Evolutionary conservation across 140 eudicot species (phyloP).

Genomic region (Senecio squalidus): DNA sequence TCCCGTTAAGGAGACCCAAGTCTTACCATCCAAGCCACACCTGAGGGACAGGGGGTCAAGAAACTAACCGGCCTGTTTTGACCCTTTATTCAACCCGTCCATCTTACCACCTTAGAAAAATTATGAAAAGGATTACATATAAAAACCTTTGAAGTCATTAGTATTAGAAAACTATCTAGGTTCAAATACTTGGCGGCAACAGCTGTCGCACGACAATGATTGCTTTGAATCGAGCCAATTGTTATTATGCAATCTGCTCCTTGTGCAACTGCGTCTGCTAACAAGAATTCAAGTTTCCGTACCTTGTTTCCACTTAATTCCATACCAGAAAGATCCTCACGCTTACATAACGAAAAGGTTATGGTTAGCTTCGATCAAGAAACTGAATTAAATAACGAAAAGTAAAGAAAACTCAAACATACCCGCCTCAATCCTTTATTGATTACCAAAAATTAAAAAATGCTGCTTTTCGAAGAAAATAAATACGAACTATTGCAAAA

Average conservation of each 20-base stretch:
- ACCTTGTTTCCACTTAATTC: slow-evolving; percentile 98
- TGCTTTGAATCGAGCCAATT: slow-evolving; percentile 97
- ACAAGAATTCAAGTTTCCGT: slow-evolving; percentile 91
- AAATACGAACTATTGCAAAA: too few species aligned
- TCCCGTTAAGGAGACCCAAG: too few species aligned
- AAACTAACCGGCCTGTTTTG: not conserved
- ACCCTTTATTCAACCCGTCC: not conserved
- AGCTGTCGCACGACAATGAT: slow-evolving; percentile 98
- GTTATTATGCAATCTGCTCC: slow-evolving; percentile 93
- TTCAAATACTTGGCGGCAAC: slow-evolving; percentile 87
- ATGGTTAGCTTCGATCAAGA: slow-evolving; percentile 12
- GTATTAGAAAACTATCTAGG: slow-evolving; percentile 83
- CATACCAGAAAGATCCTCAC: slow-evolving; percentile 99
- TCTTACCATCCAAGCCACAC: too few species aligned
- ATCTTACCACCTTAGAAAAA: not conserved
- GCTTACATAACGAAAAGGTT: slow-evolving; percentile 40
- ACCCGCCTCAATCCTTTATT: too few species aligned
- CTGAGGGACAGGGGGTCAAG: too few species aligned
- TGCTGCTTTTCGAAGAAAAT: slow-evolving; percentile 5
- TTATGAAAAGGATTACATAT: not conserved
- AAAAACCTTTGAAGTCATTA: slow-evolving; percentile 89
- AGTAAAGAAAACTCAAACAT: slow-evolving; percentile 2
- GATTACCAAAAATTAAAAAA: not conserved
- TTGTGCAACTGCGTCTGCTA: slow-evolving; percentile 91
- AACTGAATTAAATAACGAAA: not conserved